Evolutionary conservation across 2,329 filamentous ascomycete genomes (phyloP).

Genomic region (Trichoderma sp.): DNA sequence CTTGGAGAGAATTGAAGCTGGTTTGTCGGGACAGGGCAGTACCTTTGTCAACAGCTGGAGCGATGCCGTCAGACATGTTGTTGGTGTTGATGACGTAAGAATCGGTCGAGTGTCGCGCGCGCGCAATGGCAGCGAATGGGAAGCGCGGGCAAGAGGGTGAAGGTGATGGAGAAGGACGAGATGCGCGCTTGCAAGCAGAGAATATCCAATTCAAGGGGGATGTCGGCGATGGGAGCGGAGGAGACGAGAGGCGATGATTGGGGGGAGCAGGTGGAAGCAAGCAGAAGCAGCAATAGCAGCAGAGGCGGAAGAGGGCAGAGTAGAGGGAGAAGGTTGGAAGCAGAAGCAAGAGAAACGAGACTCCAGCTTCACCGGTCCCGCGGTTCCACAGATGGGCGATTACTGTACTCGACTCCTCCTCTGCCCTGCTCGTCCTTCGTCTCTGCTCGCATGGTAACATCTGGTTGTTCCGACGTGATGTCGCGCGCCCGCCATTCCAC

Average conservation of each 20-base stretch:
- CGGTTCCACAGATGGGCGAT: conserved; percentile 28
- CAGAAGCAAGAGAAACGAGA: not conserved
- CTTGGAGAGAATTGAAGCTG: not conserved
- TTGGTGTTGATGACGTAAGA: conserved; percentile 42
- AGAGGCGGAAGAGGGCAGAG: not conserved
- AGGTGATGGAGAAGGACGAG: not conserved
- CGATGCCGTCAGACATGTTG: conserved; percentile 42
- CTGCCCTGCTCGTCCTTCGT: not conserved
- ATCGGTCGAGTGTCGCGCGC: conserved; percentile 3
- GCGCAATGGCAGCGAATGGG: conserved; percentile 14
- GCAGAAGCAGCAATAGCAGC: not conserved
- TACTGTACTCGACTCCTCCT: not conserved
- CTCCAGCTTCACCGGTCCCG: conserved; percentile 19
- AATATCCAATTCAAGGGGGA: not conserved
- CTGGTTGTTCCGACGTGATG: conserved; percentile 30
- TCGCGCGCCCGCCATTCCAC: conserved; percentile 33
- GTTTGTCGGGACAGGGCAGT: conserved; percentile 29
- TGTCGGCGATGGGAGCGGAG: not conserved
- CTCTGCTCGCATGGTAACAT: conserved; percentile 6
- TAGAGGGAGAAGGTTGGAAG: not conserved
- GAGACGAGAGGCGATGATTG: not conserved
- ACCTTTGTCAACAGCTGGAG: conserved; percentile 44
- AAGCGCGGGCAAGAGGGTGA: not conserved
- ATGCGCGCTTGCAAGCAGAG: conserved; percentile 10
- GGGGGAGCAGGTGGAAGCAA: not conserved